A percentile compares a stretch with the other conserved stretches of the same genome.
Evolutionary conservation across 352 stramenopile genomes (phyloP).

Genomic region (Sclerospora graminicola): DNA sequence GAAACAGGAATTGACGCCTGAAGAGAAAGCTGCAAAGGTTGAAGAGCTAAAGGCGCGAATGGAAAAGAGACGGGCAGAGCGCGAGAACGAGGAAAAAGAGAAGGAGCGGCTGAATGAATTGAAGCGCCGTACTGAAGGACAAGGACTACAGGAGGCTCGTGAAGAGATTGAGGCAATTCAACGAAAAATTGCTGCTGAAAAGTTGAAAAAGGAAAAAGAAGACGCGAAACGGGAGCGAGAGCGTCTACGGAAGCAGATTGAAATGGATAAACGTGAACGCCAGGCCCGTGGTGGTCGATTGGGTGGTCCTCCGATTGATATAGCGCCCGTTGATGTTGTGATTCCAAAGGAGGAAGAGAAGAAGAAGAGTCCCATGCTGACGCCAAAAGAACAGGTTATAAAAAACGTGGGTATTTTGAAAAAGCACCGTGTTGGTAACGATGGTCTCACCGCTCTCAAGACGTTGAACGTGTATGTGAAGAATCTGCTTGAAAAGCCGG

Average conservation of each 20-base stretch:
- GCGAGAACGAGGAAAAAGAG: slow-evolving; percentile 68
- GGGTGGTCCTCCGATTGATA: slow-evolving; percentile 49
- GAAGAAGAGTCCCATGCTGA: slow-evolving; percentile 32
- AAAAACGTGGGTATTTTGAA: slow-evolving; percentile 74
- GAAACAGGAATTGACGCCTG: slow-evolving; percentile 56
- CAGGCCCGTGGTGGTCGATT: slow-evolving; percentile 76
- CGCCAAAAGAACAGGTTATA: slow-evolving; percentile 58
- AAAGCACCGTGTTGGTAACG: slow-evolving; percentile 76
- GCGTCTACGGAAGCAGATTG: slow-evolving; percentile 79
- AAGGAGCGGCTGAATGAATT: slow-evolving; percentile 67
- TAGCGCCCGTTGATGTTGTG: slow-evolving; percentile 28
- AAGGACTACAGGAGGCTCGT: slow-evolving; percentile 60
- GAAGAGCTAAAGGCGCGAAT: slow-evolving; percentile 75
- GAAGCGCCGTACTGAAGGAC: slow-evolving; percentile 58
- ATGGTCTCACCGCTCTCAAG: slow-evolving; percentile 73
- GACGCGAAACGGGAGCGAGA: slow-evolving; percentile 85
- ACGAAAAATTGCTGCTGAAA: slow-evolving; percentile 64
- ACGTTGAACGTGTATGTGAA: slow-evolving; percentile 83
- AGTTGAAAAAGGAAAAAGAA: slow-evolving; percentile 84
- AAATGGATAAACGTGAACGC: slow-evolving; percentile 87
- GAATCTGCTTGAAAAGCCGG: slow-evolving; percentile 81
- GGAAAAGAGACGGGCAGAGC: slow-evolving; percentile 60
- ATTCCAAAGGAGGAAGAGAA: slow-evolving; percentile 14
- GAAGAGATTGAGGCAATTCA: slow-evolving; percentile 82
- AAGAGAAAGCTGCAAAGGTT: slow-evolving; percentile 85